phyloP scores from a whole-genome alignment of 2,329 filamentous ascomycete genomes.

The Fusarium duplospermum region DNA sequence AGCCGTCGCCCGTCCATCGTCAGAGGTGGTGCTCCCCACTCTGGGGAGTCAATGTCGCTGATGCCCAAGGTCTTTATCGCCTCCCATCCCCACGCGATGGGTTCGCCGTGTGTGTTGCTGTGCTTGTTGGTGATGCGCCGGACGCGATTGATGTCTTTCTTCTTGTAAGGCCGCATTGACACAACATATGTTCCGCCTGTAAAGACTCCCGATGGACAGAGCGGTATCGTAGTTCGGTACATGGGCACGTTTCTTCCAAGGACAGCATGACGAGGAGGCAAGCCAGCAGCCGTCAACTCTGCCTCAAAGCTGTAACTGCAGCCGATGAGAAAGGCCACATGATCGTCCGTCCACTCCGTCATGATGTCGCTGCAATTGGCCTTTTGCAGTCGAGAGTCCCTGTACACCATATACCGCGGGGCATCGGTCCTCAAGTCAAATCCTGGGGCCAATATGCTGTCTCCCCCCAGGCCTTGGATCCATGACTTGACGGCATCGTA shows the following conservation, averaged over 20 bases:
- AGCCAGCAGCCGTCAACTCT: constrained; percentile 61
- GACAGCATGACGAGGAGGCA: constrained; percentile 63
- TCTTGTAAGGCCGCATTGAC: constrained; percentile 70
- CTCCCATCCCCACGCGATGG: constrained; percentile 74
- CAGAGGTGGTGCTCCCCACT: constrained; percentile 67
- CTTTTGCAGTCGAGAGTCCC: constrained; percentile 56
- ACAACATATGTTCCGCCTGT: constrained; percentile 66
- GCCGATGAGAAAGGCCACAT: constrained; percentile 72
- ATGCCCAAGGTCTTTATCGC: constrained; percentile 65
- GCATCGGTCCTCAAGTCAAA: constrained; percentile 69
- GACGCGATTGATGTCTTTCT: constrained; percentile 62
- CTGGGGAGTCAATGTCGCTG: constrained; percentile 59
- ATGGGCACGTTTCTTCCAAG: constrained; percentile 67
- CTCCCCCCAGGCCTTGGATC: constrained; percentile 34
- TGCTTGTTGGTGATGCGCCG: constrained; percentile 67
- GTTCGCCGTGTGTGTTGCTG: constrained; percentile 70
- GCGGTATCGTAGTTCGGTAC: constrained; percentile 68
- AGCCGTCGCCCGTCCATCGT: constrained; percentile 54
- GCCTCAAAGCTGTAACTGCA: constrained; percentile 74
- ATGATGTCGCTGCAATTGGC: constrained; percentile 56
- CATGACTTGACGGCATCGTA: constrained; percentile 53
- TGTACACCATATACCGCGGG: constrained; percentile 69
- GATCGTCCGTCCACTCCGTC: constrained; percentile 65
- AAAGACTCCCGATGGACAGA: constrained; percentile 70
- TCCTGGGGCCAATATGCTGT: constrained; percentile 49